These are phyloP conservation scores for Metroxylon sagu DNA, from an alignment of 176 grass and related monocot species.

Conservation along the genomic window DNA sequence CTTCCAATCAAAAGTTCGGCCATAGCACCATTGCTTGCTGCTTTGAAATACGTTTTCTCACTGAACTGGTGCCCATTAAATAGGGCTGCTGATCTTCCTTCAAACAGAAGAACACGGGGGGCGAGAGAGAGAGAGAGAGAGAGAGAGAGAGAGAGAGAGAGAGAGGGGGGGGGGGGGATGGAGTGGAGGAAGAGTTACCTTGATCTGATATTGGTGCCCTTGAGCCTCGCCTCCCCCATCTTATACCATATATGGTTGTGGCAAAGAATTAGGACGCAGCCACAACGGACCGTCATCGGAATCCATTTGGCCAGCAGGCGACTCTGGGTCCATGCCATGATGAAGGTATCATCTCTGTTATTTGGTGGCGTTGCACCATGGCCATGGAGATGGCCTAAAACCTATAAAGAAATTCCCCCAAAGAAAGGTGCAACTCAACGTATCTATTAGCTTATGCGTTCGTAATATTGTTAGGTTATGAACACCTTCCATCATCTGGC, in stretches of 20 bases:
- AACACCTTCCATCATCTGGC: too few species aligned
- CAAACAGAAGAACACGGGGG: neutral
- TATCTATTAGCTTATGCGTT: too few species aligned
- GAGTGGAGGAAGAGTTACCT: constrained; percentile 75
- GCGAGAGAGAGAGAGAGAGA: neutral
- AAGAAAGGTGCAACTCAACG: too few species aligned
- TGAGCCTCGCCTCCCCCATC: constrained; percentile 47
- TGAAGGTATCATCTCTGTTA: constrained; percentile 36
- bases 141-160: constrained; percentile 11
- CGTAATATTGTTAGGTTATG: too few species aligned
- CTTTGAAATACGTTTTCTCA: too few species aligned
- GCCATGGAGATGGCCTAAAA: too few species aligned
- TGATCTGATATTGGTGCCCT: constrained; percentile 57
- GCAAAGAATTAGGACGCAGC: constrained; percentile 39
- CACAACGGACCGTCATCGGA: constrained; percentile 47
- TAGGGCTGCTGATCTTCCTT: too few species aligned
- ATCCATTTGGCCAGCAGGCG: constrained; percentile 57
- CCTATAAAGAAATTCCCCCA: too few species aligned
- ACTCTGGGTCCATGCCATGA: constrained; percentile 55
- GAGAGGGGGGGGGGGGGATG: constrained; percentile 15
- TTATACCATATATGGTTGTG: constrained; percentile 82
- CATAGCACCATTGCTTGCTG: too few species aligned
- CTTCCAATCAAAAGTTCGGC: too few species aligned
- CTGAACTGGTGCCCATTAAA: too few species aligned
- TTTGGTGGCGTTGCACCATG: too few species aligned